phyloP scores from a whole-genome alignment of 176 grass and related monocot species.

The Eragrostis nindensis region DNA sequence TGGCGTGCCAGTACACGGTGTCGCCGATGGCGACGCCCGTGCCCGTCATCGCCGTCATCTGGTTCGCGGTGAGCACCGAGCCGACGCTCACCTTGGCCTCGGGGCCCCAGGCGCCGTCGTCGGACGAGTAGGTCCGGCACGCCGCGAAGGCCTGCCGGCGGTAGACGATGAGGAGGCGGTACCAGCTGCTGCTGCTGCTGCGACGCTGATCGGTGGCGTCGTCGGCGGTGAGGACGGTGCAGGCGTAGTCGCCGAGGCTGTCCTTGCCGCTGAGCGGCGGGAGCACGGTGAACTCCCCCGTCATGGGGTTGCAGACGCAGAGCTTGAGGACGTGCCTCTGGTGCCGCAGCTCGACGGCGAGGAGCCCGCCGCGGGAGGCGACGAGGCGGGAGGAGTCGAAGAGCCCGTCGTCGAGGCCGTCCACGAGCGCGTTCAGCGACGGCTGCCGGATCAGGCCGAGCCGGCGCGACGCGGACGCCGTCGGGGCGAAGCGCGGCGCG shows the following conservation, averaged over 20 bases:
- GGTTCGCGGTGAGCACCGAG: background rate
- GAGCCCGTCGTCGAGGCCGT: conserved; percentile 9
- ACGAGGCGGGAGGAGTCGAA: background rate
- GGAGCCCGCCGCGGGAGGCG: background rate
- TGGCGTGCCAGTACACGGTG: background rate
- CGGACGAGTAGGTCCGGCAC: conserved; percentile 5
- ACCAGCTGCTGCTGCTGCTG: background rate
- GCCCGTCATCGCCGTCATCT: background rate
- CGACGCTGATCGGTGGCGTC: background rate
- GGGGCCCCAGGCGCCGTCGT: background rate
- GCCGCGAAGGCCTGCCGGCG: background rate
- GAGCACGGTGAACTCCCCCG: background rate
- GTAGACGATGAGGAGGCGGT: background rate
- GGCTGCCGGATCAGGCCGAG: background rate
- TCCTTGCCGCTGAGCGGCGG: background rate
- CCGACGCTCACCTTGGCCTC: background rate
- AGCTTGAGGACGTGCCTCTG: conserved; percentile 3
- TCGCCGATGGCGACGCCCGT: background rate
- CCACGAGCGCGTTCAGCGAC: background rate
- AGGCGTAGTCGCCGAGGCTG: background rate
- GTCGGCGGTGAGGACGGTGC: background rate
- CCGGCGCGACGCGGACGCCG: background rate
- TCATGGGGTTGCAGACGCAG: conserved; percentile 7
- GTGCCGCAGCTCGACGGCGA: background rate
- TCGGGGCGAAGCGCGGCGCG: background rate